Base-by-base conservation (phyloP, 768 basidiomycete species). In the Tylopilus vinaceipallidus region DNA sequence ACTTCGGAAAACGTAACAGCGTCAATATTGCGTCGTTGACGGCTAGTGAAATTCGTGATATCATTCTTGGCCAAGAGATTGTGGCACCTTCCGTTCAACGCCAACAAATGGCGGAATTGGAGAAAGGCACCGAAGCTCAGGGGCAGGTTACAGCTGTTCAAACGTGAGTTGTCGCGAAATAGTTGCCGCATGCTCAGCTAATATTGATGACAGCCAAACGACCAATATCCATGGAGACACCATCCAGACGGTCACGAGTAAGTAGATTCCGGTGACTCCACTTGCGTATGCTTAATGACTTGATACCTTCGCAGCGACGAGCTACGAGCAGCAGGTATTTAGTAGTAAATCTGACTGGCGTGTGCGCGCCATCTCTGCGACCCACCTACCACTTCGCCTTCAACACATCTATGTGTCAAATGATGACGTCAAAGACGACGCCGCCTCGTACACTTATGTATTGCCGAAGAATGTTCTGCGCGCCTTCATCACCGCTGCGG, bases 341-440 rank as follows among this genome's bases (percentile, higher is more conserved):
- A 95, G 91, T 70, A 91, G 88, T 75, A 98, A 99, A 76, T 98
- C 97, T 4, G 97, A 99, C 69, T 99, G 97, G 97, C 92, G 97
- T 60, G 91, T 98, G 27, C 88, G 97, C 54, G 97, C 97, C 29
- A 98, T 99, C 62, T 95, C 93, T 14, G 89, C 97, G 0, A 98
- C 95, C 19, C 95, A 99, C 69, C 79, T 99, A 39, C 84, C 95
- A 4, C 84, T 99, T 53, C 92, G 97, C 63, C 77, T 98, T 52
- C 95, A 98, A 66, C 95, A 99, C 66, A 97, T 98, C 70, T 98
- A 97, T 68, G 97, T 99, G 27, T 95, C 94, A 35, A 99, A 98
- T 64, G 97, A 99, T 62, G 95, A 99, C 63, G 95, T 99, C 63
- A 95, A 95, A 70, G 97, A 99, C 64, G 97, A 98, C 62, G 93